Base-by-base conservation (phyloP, 805 yeast genomes). In the Cyberlindnera samutprakarnensis region DNA sequence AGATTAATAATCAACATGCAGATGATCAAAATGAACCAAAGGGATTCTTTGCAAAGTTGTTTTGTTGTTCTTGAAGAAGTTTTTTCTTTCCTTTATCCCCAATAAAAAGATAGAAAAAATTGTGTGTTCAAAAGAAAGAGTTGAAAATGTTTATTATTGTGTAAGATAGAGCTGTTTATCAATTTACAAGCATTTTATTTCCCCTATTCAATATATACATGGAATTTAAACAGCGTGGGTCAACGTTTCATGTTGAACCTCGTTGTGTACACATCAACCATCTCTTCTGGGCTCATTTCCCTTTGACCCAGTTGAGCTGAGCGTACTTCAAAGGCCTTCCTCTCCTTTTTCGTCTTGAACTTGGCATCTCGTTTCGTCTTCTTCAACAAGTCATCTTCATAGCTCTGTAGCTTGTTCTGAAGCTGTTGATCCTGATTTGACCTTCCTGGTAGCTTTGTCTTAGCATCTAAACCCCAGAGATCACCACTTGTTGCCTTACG, bases 401-500 rank as follows among this genome's bases (percentile, higher is more conserved):
- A 61, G 29, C 52, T 52, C 38, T 57, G 49, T 25, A 66, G 41
- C 34, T 56, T 54, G 6, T 49, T 56, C 17, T 46, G 28, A 10
- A 49, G 25, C 42, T 46, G 30, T 43, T 54, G 14, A 41, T 48
- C 47, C 24, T 52, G 56, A 35, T 59, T 61, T 25, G 59, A 56
- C 26, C 49, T 55, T 4, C 64, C 61, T 28, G 52, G 51, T 3
- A 59, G 44, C 18, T 64, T 67, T 3, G 73, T 63, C 51, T 80
- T 81, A 3, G 77, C 77, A 22, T 70, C 82, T 24, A 77, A 55
- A 0, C 82, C 78, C 98, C 97, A 92, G 32, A 78, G 57, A 53
- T 92, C 98, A 15, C 96, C 95, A 50, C 72, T 71, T n/a, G 56
- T 57, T 0, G 85, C 73, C 54, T 92, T 90, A 34, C 96, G 68